Evolutionary conservation across 108 stramenopile species (phyloP), one percentile per base, ranked within the genome.

Genomic region (Aurantiochytrium sp.): DNA sequence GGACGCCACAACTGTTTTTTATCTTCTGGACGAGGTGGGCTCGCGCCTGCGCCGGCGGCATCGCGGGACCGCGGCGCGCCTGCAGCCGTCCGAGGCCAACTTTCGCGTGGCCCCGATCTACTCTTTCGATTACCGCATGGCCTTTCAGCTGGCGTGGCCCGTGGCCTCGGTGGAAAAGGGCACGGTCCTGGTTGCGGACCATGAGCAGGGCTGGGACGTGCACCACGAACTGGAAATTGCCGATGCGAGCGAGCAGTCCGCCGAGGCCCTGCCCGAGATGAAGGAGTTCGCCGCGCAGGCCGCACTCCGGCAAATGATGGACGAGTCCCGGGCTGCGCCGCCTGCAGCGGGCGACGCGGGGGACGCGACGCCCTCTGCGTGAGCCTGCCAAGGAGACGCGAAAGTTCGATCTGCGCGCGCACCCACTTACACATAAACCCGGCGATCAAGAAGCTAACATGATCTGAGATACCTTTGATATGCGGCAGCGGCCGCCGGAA

Each of bases 211-310:
- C 12, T 81, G 73, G 73, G 73, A 81, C 24, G 42, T 48, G 12
- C 39, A 81, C 39, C 42, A 48, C 19, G 73, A 48, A 24, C 6
- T 48, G 0, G 39, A 41, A 15, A 48, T 41, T 24, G 45, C 30
- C 24, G 42, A 12, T 15, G 39, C 73, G 17, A 48, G 45, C 39
- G 30, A 48, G 42, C 27, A 41, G 42, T n/a, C 39, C 24, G 39
- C 73, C 36, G 45, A 41, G n/a, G n/a, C 45, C 27, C 45, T 81
- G 19, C 73, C 73, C 6, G 73, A 81, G 45, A 81, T 81, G 73
- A 81, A 81, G 73, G 73, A 81, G 73, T 81, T 81, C 32, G 73
- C 73, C 73, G 73, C 73, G 15, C 73, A 81, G 73, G 45, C 73
- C 32, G 36, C 73, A 2, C 73, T 81, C 12, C 42, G 45, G 24